Percentiles rank a stretch among this genome's conserved stretches.
phyloP scores from a whole-genome alignment of 2,329 filamentous ascomycete genomes.

The Cytospora piceae region DNA sequence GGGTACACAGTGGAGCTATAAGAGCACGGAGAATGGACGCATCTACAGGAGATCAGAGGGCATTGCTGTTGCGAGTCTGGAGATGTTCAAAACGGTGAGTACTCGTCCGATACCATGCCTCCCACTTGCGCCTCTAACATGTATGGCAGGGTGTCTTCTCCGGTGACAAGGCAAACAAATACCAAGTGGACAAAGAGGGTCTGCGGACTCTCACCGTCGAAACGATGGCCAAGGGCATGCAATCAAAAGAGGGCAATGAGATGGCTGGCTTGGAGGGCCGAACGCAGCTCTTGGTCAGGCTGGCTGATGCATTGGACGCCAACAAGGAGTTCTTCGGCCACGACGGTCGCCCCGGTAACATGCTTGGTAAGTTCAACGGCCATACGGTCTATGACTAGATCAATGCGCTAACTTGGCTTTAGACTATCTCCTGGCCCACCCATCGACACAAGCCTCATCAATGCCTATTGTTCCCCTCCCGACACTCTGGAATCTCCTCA shows the following conservation, averaged over 20 bases:
- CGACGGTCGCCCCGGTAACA: conserved; percentile 85
- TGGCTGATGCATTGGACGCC: conserved; percentile 73
- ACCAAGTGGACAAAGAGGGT: conserved; percentile 85
- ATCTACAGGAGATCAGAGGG: conserved; percentile 86
- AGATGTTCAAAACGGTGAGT: conserved; percentile 85
- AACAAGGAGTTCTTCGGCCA: conserved; percentile 84
- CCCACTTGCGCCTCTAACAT: conserved; percentile 21
- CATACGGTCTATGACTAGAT: conserved; percentile 5
- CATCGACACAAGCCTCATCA: conserved; percentile 84
- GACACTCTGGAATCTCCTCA: conserved; percentile 87
- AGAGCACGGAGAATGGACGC: conserved; percentile 84
- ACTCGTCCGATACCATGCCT: not conserved
- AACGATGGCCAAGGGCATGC: conserved; percentile 77
- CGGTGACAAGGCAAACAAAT: conserved; percentile 77
- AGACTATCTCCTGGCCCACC: conserved; percentile 94
- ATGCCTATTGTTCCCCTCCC: conserved; percentile 85
- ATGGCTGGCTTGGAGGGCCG: conserved; percentile 86
- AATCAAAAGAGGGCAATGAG: conserved; percentile 79
- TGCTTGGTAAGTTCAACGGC: conserved; percentile 71
- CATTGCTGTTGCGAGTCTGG: conserved; percentile 73
- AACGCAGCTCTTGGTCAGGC: conserved; percentile 74
- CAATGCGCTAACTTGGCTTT: conserved; percentile 33
- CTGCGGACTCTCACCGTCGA: conserved; percentile 75
- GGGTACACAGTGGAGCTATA: conserved; percentile 89
- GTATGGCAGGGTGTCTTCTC: conserved; percentile 74